Conservation (phyloP, 306 rosid species). For the Lathyrus aphaca region DNA sequence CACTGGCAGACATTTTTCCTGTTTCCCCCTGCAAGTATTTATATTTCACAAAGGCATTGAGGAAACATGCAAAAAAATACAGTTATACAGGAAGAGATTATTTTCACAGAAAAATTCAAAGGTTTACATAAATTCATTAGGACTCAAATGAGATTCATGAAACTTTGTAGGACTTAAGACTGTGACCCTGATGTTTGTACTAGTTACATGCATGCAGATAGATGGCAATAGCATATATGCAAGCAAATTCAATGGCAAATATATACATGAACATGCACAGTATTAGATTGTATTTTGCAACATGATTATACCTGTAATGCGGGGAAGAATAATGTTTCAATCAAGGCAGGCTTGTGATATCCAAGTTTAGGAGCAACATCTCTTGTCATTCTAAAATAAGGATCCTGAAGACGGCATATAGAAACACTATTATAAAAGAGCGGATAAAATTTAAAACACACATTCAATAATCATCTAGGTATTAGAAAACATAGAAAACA, state of each 20-base stretch:
- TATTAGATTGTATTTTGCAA: neutral
- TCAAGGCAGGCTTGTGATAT: slow-evolving; percentile 83
- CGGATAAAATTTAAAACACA: slow-evolving; percentile 17
- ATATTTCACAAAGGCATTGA: slow-evolving; percentile 33
- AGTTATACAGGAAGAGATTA: slow-evolving; percentile 14
- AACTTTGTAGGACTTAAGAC: slow-evolving; percentile 6
- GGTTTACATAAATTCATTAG: slow-evolving; percentile 9
- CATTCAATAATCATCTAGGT: neutral
- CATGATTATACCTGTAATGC: slow-evolving; percentile 77
- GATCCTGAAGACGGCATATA: slow-evolving; percentile 68
- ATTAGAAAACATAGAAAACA: neutral
- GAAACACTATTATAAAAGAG: slow-evolving; percentile 23
- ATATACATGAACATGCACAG: slow-evolving; percentile 22
- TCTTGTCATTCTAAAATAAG: slow-evolving; percentile 95
- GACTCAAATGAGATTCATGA: slow-evolving; percentile 2
- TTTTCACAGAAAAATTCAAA: slow-evolving; percentile 14
- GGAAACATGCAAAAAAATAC: slow-evolving; percentile 33
- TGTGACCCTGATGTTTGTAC: neutral
- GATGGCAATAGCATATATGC: slow-evolving; percentile 3
- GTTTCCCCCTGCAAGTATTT: slow-evolving; percentile 81
- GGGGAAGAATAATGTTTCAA: slow-evolving; percentile 87
- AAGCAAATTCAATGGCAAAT: slow-evolving; percentile 1
- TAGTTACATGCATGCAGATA: neutral
- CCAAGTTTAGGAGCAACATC: slow-evolving; percentile 95
- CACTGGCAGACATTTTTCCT: slow-evolving; percentile 98